These are phyloP conservation scores for Malassezia japonica DNA, from an alignment of 1,284 basidiomycete species.

Conservation along the genomic window DNA sequence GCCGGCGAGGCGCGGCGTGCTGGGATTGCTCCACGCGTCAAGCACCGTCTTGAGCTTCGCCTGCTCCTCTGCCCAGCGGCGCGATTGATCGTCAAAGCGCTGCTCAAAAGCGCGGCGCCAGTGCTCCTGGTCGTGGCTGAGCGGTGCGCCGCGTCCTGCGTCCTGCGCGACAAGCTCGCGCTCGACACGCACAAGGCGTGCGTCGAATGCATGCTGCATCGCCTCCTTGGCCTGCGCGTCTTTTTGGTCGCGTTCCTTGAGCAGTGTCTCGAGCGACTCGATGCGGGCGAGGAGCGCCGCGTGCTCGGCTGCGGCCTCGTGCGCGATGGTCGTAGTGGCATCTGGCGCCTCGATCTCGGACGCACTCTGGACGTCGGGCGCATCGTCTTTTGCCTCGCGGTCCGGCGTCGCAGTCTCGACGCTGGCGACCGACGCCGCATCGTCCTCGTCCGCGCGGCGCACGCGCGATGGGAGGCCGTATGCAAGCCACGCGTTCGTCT, in stretches of 20 bases:
- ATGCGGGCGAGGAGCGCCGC: slow-evolving; percentile 66
- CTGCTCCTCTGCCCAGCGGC: slow-evolving; percentile 3
- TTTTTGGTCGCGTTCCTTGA: slow-evolving; percentile 53
- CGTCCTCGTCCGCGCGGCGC: slow-evolving; percentile 29
- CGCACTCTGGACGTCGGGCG: too few species aligned
- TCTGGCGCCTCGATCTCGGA: too few species aligned
- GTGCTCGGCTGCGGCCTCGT: slow-evolving; percentile 28
- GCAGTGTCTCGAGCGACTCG: slow-evolving; percentile 61
- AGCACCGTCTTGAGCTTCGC: slow-evolving; percentile 3
- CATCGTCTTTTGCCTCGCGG: background rate
- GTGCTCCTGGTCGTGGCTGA: background rate
- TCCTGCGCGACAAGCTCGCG: background rate
- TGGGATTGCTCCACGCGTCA: background rate
- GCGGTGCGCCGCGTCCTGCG: background rate
- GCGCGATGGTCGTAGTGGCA: too few species aligned
- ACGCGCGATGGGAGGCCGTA: slow-evolving; percentile 10
- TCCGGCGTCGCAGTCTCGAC: slow-evolving; percentile 25
- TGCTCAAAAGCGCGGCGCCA: slow-evolving; percentile 12
- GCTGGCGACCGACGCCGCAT: slow-evolving; percentile 36
- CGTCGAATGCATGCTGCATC: background rate
- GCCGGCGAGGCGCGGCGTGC: background rate
- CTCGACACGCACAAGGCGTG: background rate
- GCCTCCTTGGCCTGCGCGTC: slow-evolving; percentile 48
- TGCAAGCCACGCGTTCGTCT: slow-evolving; percentile 8
- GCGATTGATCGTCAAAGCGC: slow-evolving; percentile 5